Conservation (phyloP, 768 basidiomycete species). For the Russula virescens region DNA sequence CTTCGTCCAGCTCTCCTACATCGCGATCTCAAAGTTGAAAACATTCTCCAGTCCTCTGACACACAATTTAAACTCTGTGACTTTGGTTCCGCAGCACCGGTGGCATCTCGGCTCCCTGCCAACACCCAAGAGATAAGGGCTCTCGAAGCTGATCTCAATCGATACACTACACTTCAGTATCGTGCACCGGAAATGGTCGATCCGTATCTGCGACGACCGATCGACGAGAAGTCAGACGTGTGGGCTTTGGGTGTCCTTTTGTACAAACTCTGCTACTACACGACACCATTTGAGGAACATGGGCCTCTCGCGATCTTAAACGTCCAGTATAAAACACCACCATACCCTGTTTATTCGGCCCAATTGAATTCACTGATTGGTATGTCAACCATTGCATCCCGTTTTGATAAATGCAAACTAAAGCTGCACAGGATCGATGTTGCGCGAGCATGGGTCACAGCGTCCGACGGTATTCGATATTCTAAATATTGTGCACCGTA, state of each 20-base stretch:
- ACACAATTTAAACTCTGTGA: conserved; percentile 94
- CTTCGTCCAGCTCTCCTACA: conserved; percentile 86
- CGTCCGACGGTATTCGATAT: conserved; percentile 87
- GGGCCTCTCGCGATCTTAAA: conserved; percentile 95
- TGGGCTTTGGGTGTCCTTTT: conserved; percentile 97
- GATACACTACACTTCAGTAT: conserved; percentile 95
- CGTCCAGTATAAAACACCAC: conserved; percentile 88
- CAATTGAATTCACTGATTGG: conserved; percentile 82
- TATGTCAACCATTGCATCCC: conserved; percentile 35
- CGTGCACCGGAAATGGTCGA: conserved; percentile 99
- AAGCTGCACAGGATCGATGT: conserved; percentile 66
- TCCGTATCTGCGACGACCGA: conserved; percentile 69
- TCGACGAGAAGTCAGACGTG: conserved; percentile 93
- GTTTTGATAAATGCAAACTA: conserved; percentile 13
- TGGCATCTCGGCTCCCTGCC: conserved; percentile 62
- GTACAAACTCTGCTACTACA: conserved; percentile 99
- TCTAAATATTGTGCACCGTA: conserved; percentile 72
- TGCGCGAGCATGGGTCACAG: conserved; percentile 82
- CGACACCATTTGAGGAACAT: conserved; percentile 98
- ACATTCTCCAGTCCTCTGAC: conserved; percentile 84
- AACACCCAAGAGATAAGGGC: conserved; percentile 79
- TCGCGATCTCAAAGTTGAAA: conserved; percentile 98
- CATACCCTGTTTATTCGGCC: conserved; percentile 80
- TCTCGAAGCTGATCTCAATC: conserved; percentile 86
- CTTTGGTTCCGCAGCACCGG: conserved; percentile 87